Evolutionary conservation across 768 basidiomycete genomes (phyloP).

Genomic region (Boletus subparvulus): DNA sequence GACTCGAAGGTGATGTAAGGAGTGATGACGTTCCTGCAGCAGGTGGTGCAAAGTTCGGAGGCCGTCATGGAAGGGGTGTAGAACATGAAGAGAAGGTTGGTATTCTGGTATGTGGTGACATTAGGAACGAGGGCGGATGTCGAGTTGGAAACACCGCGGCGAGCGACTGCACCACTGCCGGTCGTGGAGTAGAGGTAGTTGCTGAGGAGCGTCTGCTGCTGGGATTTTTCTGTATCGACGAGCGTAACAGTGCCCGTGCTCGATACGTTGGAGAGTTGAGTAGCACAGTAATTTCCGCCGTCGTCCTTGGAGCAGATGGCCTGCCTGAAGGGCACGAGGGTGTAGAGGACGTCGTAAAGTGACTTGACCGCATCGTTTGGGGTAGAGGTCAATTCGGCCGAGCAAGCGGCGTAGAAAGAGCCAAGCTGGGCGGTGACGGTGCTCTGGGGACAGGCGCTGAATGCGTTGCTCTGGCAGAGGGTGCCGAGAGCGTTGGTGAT

Average conservation of each 20-base stretch:
- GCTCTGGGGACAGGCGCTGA: slow-evolving; percentile 53
- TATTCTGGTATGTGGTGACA: slow-evolving; percentile 48
- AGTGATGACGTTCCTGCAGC: slow-evolving; percentile 75
- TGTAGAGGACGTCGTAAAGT: slow-evolving; percentile 81
- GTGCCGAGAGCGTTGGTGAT: slow-evolving; percentile 51
- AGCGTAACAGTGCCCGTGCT: slow-evolving; percentile 16
- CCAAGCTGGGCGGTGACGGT: slow-evolving; percentile 61
- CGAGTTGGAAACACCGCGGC: slow-evolving; percentile 29
- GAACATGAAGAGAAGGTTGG: slow-evolving; percentile 83
- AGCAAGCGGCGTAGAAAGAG: slow-evolving; percentile 70
- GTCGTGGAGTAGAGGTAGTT: slow-evolving; percentile 28
- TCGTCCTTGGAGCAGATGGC: slow-evolving; percentile 81
- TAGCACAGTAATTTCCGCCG: slow-evolving; percentile 66
- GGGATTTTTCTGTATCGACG: slow-evolving; percentile 9
- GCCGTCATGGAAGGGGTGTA: slow-evolving; percentile 50
- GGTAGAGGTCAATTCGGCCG: slow-evolving; percentile 60
- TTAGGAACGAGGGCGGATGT: slow-evolving; percentile 47
- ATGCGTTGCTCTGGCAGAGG: slow-evolving; percentile 53
- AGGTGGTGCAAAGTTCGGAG: slow-evolving; percentile 71
- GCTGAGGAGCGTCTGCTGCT: slow-evolving; percentile 13
- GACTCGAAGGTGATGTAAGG: slow-evolving; percentile 79
- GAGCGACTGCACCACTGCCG: slow-evolving; percentile 17
- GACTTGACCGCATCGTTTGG: slow-evolving; percentile 50
- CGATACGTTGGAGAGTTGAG: slow-evolving; percentile 40
- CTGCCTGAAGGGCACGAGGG: slow-evolving; percentile 57